Evolutionary conservation across 2,329 filamentous ascomycete genomes (phyloP), one percentile per base, ranked within the genome.

Genomic region (Neocatenulostroma microsporum): DNA sequence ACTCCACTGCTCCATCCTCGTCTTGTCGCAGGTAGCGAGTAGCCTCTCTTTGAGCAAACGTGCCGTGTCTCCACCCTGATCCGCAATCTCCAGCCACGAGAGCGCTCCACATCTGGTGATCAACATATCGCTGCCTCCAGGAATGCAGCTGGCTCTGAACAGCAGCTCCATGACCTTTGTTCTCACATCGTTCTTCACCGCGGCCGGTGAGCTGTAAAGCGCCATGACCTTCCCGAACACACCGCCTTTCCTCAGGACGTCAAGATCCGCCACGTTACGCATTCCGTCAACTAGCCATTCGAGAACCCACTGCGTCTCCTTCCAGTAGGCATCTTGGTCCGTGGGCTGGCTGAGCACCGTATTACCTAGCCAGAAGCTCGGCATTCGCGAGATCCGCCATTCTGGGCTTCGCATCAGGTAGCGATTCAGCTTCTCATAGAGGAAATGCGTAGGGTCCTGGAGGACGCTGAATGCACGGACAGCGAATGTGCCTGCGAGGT

Each of bases 341-440:
- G 76, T 77, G 0, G 86, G 83, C 42, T 79, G 73, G 35, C 78
- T 76, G n/a, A 89, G 69, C 6, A 91, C 73, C 17, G 91, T 75
- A 54, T 77, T 80, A 41, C 84, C 76, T 13, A 80, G 63, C 67
- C 75, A 78, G 53, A 76, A 74, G 1, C 68, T 67, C 1, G 73
- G 67, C 4, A 80, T 57, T 30, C 72, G 72, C 19, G 60, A 60
- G 9, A 70, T 56, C 10, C 79, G 71, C 89, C 89, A 96, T 17
- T 70, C 61, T 1, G 89, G 88, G 0, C 78, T 75, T 34, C 78
- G 78, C 15, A 84, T 84, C 23, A 96, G 73, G 58, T 88, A 95
- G 5, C 72, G 69, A 64, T 94, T 94, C 61, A 91, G 67, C 57
- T 94, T 94, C 40, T 78, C 76, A 57, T 94, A 96, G 24, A 95